A percentile compares a stretch with the other conserved stretches of the same genome.
phyloP scores from a whole-genome alignment of 2,329 filamentous ascomycete species.

The Scedosporium minutisporum region DNA sequence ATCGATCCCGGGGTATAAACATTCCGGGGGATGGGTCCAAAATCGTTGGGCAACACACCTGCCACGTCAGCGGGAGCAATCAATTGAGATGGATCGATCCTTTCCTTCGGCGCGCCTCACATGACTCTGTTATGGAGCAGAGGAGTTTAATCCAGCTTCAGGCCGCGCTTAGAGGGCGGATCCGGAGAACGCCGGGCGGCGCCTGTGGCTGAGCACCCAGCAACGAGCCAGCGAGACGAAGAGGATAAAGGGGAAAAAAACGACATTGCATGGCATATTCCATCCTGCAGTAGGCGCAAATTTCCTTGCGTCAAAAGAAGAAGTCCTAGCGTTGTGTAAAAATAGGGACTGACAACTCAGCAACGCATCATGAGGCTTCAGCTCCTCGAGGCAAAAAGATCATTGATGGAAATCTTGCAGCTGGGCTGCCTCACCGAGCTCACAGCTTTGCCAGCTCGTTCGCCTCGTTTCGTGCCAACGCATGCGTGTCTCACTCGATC shows the following conservation, averaged over 20 bases:
- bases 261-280: background rate
- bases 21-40: background rate
- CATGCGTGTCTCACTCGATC: background rate
- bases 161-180: background rate
- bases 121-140: background rate
- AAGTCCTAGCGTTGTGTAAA: too few species aligned
- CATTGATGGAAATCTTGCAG: background rate
- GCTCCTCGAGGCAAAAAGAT: background rate
- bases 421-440: background rate
- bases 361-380: background rate
- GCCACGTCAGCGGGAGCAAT: background rate
- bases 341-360: background rate
- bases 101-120: background rate
- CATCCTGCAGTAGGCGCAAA: background rate
- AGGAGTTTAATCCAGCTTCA: background rate
- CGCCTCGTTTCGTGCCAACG: background rate
- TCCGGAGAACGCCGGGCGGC: background rate
- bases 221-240: background rate
- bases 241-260: background rate
- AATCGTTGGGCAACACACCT: background rate
- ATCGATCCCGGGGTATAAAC: background rate
- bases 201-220: background rate
- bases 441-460: background rate
- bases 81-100: background rate
- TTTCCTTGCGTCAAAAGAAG: background rate